phyloP scores from a whole-genome alignment of 306 rosid species.

The Glycine latifolia region DNA sequence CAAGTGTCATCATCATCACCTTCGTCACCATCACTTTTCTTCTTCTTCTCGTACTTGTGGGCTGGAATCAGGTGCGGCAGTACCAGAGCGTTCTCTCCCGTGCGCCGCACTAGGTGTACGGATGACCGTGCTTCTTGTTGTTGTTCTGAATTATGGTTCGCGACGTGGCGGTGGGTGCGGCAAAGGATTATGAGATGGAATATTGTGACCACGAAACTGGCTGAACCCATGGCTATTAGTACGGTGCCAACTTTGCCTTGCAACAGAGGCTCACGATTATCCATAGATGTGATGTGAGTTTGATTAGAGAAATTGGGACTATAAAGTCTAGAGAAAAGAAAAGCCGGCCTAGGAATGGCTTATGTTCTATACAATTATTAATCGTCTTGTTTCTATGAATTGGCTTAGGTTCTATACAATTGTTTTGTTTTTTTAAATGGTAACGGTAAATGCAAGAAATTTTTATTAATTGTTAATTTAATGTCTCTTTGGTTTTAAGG shows the following conservation, averaged over 20 bases:
- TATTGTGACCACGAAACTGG: not conserved
- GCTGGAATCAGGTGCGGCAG: conserved; percentile 55
- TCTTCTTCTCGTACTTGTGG: conserved; percentile 50
- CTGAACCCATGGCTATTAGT: not conserved
- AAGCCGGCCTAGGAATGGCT: not conserved
- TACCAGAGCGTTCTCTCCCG: not conserved
- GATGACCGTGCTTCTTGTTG: no score
- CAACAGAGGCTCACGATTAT: no score
- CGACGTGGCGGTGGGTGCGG: not conserved
- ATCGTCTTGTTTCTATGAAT: no score
- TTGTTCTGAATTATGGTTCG: not conserved
- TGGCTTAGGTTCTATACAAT: no score
- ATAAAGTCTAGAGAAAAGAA: not conserved
- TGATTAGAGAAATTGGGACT: no score
- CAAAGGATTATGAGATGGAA: not conserved
- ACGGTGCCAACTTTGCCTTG: not conserved
- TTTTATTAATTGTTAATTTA: not conserved
- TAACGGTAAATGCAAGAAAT: not conserved
- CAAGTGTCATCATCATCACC: conserved; percentile 49
- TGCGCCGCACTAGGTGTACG: no score
- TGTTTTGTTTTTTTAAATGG: not conserved
- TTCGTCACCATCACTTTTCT: conserved; percentile 30
- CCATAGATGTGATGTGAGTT: no score
- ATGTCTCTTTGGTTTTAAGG: no score
- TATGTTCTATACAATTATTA: not conserved